phyloP scores from a whole-genome alignment of 23 red algal species.

The Pyropia haitanensis region DNA sequence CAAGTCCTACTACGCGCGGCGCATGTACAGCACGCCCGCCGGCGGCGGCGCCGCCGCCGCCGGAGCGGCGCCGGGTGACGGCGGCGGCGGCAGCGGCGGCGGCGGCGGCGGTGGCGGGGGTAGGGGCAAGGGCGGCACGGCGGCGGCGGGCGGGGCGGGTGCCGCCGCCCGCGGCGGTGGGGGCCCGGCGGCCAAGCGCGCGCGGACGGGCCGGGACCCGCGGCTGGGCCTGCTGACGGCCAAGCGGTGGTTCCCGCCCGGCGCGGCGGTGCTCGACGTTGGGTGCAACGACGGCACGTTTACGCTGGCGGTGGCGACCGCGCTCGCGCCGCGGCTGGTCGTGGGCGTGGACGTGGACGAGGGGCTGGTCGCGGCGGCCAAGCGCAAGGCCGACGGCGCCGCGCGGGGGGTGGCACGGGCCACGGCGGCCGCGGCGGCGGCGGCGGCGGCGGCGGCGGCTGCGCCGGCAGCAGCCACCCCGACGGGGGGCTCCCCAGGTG shows the following conservation, averaged over 20 bases:
- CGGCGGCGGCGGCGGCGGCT: neutral
- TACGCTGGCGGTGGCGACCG: slow-evolving; percentile 14
- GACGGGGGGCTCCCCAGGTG: neutral
- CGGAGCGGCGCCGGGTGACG: too few relatives aligned
- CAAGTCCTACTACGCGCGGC: too few relatives aligned
- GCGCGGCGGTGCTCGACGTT: slow-evolving; percentile 35
- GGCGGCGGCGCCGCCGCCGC: too few relatives aligned
- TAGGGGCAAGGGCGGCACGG: too few relatives aligned
- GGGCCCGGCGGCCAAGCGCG: too few relatives aligned
- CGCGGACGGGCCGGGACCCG: neutral
- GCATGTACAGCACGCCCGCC: too few relatives aligned
- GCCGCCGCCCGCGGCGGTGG: too few relatives aligned
- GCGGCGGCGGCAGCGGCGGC: too few relatives aligned
- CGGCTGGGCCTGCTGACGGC: neutral
- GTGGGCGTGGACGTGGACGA: slow-evolving; percentile 61
- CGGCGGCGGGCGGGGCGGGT: too few relatives aligned
- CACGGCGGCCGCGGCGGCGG: neutral
- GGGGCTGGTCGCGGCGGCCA: slow-evolving; percentile 27
- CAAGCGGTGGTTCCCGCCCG: neutral
- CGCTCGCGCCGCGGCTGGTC: neutral
- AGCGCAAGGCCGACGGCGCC: neutral
- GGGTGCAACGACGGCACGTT: slow-evolving; percentile 73
- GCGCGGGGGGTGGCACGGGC: too few relatives aligned
- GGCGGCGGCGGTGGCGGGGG: too few relatives aligned
- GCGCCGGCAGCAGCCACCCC: neutral